A percentile compares a stretch with the other conserved stretches of the same genome.
Conservation (phyloP, 345 rosid species). For the Citropsis articulata region DNA sequence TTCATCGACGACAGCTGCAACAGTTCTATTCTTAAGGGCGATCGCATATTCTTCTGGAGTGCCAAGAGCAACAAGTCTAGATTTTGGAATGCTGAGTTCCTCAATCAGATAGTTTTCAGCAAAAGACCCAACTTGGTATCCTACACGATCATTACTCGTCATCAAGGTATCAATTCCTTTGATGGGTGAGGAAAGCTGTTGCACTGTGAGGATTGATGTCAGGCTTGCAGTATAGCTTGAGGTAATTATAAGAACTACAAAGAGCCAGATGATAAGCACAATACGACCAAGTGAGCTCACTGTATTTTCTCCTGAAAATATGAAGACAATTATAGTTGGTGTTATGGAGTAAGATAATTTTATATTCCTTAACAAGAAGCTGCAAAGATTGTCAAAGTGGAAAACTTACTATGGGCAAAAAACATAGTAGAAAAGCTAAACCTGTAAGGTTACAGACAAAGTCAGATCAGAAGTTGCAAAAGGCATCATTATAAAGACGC, state of each 20-base stretch:
- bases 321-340: conserved; percentile 7
- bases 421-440: conserved; percentile 92
- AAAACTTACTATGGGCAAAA: conserved; percentile 78
- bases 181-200: conserved; percentile 86
- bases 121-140: conserved; percentile 83
- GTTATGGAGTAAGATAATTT: background rate
- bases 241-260: conserved; percentile 74
- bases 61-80: conserved; percentile 74
- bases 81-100: conserved; percentile 67
- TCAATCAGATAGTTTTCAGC: conserved; percentile 73
- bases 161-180: conserved; percentile 76
- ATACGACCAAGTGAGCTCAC: conserved; percentile 79
- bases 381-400: background rate
- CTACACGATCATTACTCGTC: conserved; percentile 43
- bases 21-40: conserved; percentile 69
- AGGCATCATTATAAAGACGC: background rate
- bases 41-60: conserved; percentile 71
- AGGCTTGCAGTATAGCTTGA: conserved; percentile 99
- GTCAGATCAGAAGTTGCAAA: conserved; percentile 3
- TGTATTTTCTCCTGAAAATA: conserved; percentile 78
- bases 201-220: conserved; percentile 87
- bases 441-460: conserved; percentile 45
- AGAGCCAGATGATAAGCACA: conserved; percentile 84
- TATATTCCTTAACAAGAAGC: background rate
- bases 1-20: conserved; percentile 85